Evolutionary conservation across 2,329 filamentous ascomycete species (phyloP), one percentile per base, ranked within the genome.

Genomic region (Chaetomium sp.): DNA sequence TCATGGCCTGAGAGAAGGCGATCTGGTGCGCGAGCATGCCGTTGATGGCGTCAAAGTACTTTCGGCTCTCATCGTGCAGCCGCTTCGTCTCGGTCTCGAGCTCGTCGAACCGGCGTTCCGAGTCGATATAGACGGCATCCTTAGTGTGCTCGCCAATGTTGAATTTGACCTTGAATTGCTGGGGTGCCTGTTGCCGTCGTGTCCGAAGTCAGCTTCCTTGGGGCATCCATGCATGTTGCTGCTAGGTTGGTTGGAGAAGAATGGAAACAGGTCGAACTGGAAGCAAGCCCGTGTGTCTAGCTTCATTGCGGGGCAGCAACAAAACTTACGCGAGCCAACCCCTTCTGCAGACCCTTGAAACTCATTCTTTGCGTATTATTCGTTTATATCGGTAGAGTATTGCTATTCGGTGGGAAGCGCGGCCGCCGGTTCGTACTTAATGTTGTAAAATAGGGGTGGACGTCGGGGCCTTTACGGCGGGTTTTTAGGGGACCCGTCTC

Each of bases 21-120:
- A 99, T 98, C 81, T 99, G 95, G 80, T 98, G 93, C 75, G 83
- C 87, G 73, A 99, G 86, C 95, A 99, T 99, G 83, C 90, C 91
- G 80, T 98, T 97, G 81, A 99, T 97, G 75, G 95, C 92, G 61
- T 97, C 89, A 73, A 96, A 97, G 79, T 99, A 99, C 81, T 96
- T 97, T 78, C 93, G 91, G 63, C 92, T 96, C 79, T 98, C 94
- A 81, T 97, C 92, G 79, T 98, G 94, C 33, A 97, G 88, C 78
- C 91, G 94, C 84, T 97, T 98, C 42, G 95, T 98, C 81, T 99
- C 93, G 70, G 83, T 90, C 79, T 99, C 95, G 69, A 99, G 85
- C 80, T 99, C 95, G 70, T 92, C 84, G 76, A 98, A 99, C 57
- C 95, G 89, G 68, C 93, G 88, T 77, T 99, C 95, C 69, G 95